Evolutionary conservation across 805 yeast genomes (phyloP), one percentile per base, ranked within the genome.

Genomic region (Myxozyma geophila): DNA sequence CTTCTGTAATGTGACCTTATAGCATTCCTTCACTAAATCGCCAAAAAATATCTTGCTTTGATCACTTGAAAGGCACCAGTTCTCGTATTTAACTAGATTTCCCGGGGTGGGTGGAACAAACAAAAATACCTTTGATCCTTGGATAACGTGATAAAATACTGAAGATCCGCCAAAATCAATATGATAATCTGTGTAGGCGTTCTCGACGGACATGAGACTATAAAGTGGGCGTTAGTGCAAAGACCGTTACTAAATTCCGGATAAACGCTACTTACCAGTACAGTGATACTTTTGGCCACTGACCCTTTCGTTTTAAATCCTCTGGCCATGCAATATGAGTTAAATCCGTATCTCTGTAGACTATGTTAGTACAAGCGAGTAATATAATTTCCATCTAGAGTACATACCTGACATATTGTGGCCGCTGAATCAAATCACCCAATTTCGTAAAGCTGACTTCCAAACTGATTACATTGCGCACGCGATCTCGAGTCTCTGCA

Each of bases 121-220:
- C 53, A 91, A 74, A 71, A 92, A 92, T 39, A 85, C 82, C 71
- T 92, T 92, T 2, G 77, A 70, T 0, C 98, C 98, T n/a, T 81
- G 77, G 15, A 92, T 76, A 2, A 92, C 85, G 1, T 93, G 90
- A 75, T 92, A 92, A 73, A 90, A 92, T 5, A 92, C 98, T 0
- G 95, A 88, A 0, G 97, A 89, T 0, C 97, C 98, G 1, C 96
- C 95, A 74, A 92, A 92, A 74, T 92, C 98, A 49, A 92, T 80
- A 74, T 92, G 98, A 76, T 91, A 92, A 73, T 92, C 98, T 0
- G 97, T 92, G 73, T 83, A 92, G 1, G 95, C 85, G 64, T 87
- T 84, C 33, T 81, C 78, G 1, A 90, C 96, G 0, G 96, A 88
- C 96, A 92, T 92, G 47, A 92, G 78, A 66, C 70, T 57, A 28